Conservation (phyloP, 164 flowering plant genomes). For the Stephania cephalantha region DNA sequence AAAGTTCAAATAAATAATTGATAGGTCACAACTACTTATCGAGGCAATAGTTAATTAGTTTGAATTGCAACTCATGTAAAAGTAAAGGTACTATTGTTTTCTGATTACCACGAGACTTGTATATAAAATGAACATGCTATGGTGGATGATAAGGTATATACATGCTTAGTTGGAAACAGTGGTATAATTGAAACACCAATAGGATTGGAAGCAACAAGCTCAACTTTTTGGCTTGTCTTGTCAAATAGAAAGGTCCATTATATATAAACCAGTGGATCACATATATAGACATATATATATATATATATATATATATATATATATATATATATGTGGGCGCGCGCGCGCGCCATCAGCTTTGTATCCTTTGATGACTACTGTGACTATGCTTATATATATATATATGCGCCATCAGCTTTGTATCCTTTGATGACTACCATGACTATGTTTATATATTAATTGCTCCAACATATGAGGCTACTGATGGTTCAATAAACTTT, state of each 20-base stretch:
- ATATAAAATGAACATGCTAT: background rate
- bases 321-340: no score
- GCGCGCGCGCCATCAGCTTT: no score
- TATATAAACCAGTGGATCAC: background rate
- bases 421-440: constrained; percentile 2
- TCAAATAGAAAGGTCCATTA: constrained; percentile 1
- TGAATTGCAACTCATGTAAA: no score
- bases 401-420: background rate
- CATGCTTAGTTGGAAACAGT: background rate
- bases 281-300: no score
- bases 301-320: no score
- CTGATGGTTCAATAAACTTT: background rate
- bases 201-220: background rate
- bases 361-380: no score
- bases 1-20: no score
- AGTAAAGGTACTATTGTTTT: no score
- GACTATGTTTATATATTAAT: background rate
- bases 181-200: background rate
- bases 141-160: background rate
- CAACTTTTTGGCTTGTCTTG: constrained; percentile 1
- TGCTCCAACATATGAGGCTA: background rate
- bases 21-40: no score
- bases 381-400: no score
- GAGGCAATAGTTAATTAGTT: no score
- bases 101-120: no score